Percentiles rank a stretch among this genome's conserved stretches.
Conservation (phyloP, 169 alveolate genomes). For the Perkinsus marinus region DNA sequence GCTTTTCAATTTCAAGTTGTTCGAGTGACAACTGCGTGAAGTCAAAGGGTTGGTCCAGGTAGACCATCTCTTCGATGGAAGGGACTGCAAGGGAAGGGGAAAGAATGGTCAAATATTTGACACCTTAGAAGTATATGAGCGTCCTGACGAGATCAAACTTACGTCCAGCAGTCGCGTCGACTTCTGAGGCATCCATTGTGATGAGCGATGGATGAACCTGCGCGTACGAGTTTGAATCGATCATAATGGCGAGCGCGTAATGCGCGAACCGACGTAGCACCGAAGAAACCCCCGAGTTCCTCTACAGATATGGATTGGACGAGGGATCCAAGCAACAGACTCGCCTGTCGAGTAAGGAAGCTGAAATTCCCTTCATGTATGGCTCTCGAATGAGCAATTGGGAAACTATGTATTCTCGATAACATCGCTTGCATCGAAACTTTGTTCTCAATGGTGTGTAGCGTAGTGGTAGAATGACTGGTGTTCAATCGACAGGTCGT, state of each 20-base stretch:
- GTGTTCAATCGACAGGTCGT: not conserved
- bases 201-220: not conserved
- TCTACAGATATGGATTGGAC: no score
- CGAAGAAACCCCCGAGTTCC: no score
- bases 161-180: not conserved
- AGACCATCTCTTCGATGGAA: not conserved
- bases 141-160: not conserved
- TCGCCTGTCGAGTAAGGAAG: no score
- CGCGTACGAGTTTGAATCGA: not conserved
- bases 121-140: not conserved
- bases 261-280: no score
- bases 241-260: not conserved
- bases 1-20: not conserved
- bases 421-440: no score
- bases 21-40: not conserved
- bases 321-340: no score
- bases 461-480: not conserved
- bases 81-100: not conserved
- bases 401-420: no score
- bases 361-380: no score
- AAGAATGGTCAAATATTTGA: not conserved
- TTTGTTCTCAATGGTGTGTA: not conserved
- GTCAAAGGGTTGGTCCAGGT: not conserved
- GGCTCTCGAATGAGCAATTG: no score
- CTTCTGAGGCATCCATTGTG: not conserved